Evolutionary conservation across 345 rosid genomes (phyloP), one percentile per base, ranked within the genome.

Genomic region (Linum lewisii): DNA sequence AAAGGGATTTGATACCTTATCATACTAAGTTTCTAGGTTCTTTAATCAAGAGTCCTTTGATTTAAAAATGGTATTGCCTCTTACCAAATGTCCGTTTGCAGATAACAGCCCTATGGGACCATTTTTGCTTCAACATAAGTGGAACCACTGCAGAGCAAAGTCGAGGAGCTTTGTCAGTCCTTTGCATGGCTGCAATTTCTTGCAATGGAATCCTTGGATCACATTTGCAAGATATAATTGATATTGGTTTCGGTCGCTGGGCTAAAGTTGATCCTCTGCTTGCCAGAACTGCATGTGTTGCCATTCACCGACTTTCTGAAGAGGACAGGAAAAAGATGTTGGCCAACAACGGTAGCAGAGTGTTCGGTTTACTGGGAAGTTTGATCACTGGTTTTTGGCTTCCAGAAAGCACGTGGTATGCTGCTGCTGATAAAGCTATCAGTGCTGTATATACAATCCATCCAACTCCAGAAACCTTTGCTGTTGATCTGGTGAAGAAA

Each of bases 231-330:
- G 99, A 93, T 63, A 85, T 93, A 63, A 82, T 89, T 67, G 99
- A 93, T 76, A 93, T 93, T 69, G 99, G 99, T 47, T 93, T 93
- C 76, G 99, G 99, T 47, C 90, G 99, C 53, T 89, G 99, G 99
- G 97, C 97, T 15, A 93, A 89, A 82, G 83, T 82, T 56, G 99
- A 93, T 20, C 90, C 95, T 73, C 72, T 93, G 70, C 89, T 93
- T 70, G 97, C 95, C 59, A 85, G 95, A 82, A 81, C 76, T 44
- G 93, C 99, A 55, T 89, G 99, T 77, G 71, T 74, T 72, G 95
- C 95, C 59, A 76, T 93, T 75, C 90, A 87, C 75, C 79, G 99
- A 70, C 76, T 93, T 71, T 79, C 95, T 18, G 83, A 75, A 52
- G 95, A 89, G 71, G 95, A 93, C 74, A 83, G 67, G 77, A 83